Conservation (phyloP, 1,139 yeast genomes). For the Saccharomycopsis hybrid region DNA sequence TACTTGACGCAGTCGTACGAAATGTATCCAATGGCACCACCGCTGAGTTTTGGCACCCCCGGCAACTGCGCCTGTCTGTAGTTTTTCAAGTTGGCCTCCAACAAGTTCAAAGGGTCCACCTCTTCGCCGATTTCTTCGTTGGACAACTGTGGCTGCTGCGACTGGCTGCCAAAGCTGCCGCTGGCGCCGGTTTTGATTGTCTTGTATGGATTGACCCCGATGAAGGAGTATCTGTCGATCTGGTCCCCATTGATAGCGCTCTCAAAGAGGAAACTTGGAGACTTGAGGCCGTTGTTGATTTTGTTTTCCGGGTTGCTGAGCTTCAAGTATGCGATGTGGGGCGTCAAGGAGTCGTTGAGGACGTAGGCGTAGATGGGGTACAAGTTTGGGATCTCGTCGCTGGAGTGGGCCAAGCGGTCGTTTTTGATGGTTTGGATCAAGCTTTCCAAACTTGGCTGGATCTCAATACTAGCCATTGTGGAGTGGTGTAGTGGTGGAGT, state of each 20-base stretch:
- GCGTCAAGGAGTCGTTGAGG: slow-evolving; percentile 72
- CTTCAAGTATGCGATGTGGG: slow-evolving; percentile 84
- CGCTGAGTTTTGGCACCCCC: slow-evolving; percentile 78
- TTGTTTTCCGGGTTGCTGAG: slow-evolving; percentile 64
- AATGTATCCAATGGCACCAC: slow-evolving; percentile 94
- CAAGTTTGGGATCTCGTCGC: slow-evolving; percentile 42
- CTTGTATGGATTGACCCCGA: slow-evolving; percentile 80
- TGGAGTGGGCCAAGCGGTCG: slow-evolving; percentile 29
- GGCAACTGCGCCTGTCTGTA: slow-evolving; percentile 69
- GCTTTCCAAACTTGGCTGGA: slow-evolving; percentile 59
- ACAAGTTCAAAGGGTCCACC: slow-evolving; percentile 69
- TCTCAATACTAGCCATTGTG: slow-evolving; percentile 24
- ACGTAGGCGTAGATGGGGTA: slow-evolving; percentile 77
- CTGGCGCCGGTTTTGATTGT: slow-evolving; percentile 71
- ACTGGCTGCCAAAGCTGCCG: slow-evolving; percentile 37
- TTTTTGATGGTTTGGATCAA: slow-evolving; percentile 39
- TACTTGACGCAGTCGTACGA: slow-evolving; percentile 95
- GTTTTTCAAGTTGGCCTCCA: slow-evolving; percentile 64
- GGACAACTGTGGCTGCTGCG: slow-evolving; percentile 25
- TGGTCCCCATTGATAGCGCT: slow-evolving; percentile 86
- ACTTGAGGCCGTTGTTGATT: slow-evolving; percentile 32
- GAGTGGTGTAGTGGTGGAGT: too few relatives aligned
- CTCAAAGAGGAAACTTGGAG: slow-evolving; percentile 77
- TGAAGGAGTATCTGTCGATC: slow-evolving; percentile 82
- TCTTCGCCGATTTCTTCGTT: slow-evolving; percentile 40